phyloP scores from a whole-genome alignment of 805 yeast genomes.

The Kodamaea fukazawae region DNA sequence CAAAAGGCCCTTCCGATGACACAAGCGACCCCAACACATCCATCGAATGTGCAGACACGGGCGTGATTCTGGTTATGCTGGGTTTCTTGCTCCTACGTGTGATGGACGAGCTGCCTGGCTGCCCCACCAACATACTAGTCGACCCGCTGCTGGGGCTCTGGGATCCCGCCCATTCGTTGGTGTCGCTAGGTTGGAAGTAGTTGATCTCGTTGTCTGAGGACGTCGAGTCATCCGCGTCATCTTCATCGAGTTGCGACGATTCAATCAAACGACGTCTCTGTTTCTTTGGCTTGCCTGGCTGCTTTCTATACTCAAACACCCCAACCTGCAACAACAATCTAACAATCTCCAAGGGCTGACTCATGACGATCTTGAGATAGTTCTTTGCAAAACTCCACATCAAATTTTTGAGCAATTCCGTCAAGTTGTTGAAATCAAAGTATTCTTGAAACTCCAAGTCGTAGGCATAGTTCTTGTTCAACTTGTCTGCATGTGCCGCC shows the following conservation, averaged over 20 bases:
- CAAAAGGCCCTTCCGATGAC: conserved; percentile 69
- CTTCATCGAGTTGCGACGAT: conserved; percentile 9
- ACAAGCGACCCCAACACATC: conserved; percentile 63
- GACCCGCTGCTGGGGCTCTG: too few relatives aligned
- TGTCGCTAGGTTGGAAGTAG: conserved; percentile 29
- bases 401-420: conserved; percentile 55
- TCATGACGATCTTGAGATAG: conserved; percentile 63
- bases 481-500: conserved; percentile 14
- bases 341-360: conserved; percentile 88
- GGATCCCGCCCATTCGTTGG: conserved; percentile 11
- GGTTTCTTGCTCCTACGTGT: background rate
- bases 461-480: conserved; percentile 41
- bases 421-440: conserved; percentile 56
- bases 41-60: conserved; percentile 58
- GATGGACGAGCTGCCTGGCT: too few relatives aligned
- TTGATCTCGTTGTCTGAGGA: conserved; percentile 31
- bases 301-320: conserved; percentile 39
- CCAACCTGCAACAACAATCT: conserved; percentile 81
- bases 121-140: too few relatives aligned
- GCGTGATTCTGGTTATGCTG: conserved; percentile 38
- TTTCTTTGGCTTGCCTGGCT: conserved; percentile 1
- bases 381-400: conserved; percentile 61
- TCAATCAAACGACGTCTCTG: conserved; percentile 8
- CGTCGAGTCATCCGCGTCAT: conserved; percentile 9
- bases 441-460: conserved; percentile 68